Base-by-base conservation (phyloP, 495 filamentous ascomycete species). In the Friedmanniomyces simplex region DNA sequence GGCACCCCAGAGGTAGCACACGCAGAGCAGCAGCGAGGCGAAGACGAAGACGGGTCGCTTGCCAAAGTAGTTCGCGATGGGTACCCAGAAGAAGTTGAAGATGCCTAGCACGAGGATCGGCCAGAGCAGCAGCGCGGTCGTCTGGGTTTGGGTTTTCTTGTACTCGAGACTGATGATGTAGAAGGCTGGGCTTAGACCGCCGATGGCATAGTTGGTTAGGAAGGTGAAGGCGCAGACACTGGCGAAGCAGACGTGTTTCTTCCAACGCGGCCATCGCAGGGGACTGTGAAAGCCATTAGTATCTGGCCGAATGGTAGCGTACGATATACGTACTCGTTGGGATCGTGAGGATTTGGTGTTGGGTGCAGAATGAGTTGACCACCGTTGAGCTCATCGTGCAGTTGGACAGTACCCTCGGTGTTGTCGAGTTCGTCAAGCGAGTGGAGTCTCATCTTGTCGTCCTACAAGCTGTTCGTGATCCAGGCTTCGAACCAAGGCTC, bases 1-100 rank as follows among this genome's bases (percentile, higher is more conserved):
- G 13, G 68, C 66, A 37, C 68, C 68, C 68, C 68, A 70, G 16
- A 70, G 57, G 47, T 67, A 67, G 53, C 50, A 60, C 10, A 66
- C 41, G 47, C 60, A 64, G 18, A 70, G 65, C 32, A 70, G 55
- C 5, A 66, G 51, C 5, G 55, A 64, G 3, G 65, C 54, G 30
- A 70, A 66, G 18, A 68, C 66, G 39, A 70, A 70, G 28, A 69
- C 52, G 21, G 68, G 68, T 26, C 68, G 55, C 51, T 70, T 69
- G n/a, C 68, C 68, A 45, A 70, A 67, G 50, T 67, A 68, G 41
- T 68, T 69, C 0, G 68, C 68, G 10, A 70, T 45, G 3, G 68
- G 68, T 10, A 70, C 68, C 68, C 68, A 70, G 47, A 70, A 64
- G 61, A 70, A 70, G 53, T 70, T 70, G 50, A 70, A 70, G 0